Percentiles rank a stretch among this genome's conserved stretches.
Conservation (phyloP, 345 rosid species). For the Arabidopsis arenosa region DNA sequence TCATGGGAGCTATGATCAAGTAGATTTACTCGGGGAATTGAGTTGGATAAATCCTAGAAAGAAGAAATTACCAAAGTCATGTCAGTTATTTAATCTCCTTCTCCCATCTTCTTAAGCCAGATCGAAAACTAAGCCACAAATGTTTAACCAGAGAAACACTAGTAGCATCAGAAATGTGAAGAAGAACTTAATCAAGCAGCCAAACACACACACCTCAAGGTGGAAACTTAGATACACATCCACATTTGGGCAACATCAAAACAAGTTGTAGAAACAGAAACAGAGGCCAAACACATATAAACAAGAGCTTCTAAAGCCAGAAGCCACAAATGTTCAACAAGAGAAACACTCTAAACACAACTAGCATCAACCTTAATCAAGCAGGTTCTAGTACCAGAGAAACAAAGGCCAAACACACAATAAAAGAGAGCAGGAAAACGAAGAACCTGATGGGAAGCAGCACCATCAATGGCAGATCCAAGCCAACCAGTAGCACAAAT, state of each 20-base stretch:
- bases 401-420: not conserved
- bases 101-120: not conserved
- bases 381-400: not conserved
- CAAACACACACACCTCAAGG: not conserved
- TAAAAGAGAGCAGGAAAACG: not conserved
- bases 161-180: conserved; percentile 1
- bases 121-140: not conserved
- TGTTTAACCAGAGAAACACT: not conserved
- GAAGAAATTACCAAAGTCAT: not conserved
- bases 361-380: not conserved
- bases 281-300: not conserved
- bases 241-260: not conserved
- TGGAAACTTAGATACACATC: not conserved
- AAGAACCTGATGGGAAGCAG: conserved; percentile 57
- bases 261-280: not conserved
- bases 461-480: conserved; percentile 79
- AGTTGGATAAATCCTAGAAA: conserved; percentile 53
- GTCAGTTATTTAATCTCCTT: conserved; percentile 5
- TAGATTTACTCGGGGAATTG: conserved; percentile 42
- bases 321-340: not conserved
- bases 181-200: not conserved
- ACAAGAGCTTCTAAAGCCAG: not conserved
- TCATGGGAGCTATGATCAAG: conserved; percentile 52
- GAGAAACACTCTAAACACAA: not conserved
- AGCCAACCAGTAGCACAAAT: conserved; percentile 90